These are phyloP conservation scores for Saksenaea vasiformis DNA, from an alignment of 371 early-diverging fungal genomes.

Conservation along the genomic window DNA sequence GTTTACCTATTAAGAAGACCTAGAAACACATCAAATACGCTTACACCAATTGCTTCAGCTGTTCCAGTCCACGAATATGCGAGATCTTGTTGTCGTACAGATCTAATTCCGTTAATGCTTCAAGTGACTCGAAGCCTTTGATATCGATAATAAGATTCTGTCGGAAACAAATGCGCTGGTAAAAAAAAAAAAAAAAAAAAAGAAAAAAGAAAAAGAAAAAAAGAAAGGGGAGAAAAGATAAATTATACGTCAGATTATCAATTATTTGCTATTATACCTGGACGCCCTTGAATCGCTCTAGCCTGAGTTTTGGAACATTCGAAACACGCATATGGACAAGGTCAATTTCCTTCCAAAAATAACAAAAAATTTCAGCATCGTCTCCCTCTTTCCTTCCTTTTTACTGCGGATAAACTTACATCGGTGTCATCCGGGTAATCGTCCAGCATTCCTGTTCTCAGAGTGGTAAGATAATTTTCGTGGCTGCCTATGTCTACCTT, in stretches of 20 bases:
- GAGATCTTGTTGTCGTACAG: constrained; percentile 95
- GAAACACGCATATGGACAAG: constrained; percentile 77
- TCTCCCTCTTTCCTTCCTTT: too few species aligned
- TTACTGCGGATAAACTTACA: constrained; percentile 16
- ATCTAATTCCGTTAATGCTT: constrained; percentile 82
- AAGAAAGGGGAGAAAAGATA: not conserved
- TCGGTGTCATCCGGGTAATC: constrained; percentile 42
- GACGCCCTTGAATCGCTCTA: constrained; percentile 72
- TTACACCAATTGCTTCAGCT: constrained; percentile 67
- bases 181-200: not conserved
- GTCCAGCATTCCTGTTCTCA: constrained; percentile 34
- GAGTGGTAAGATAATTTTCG: not conserved
- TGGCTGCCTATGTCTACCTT: constrained; percentile 13
- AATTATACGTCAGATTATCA: not conserved
- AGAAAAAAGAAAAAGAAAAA: too few species aligned
- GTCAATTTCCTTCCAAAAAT: constrained; percentile 69
- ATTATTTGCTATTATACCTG: constrained; percentile 50
- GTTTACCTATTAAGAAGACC: not conserved
- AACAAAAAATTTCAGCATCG: too few species aligned
- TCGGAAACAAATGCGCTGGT: constrained; percentile 77
- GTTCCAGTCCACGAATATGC: constrained; percentile 68
- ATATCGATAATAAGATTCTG: constrained; percentile 90
- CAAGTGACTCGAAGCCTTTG: constrained; percentile 62
- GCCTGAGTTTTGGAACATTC: constrained; percentile 56
- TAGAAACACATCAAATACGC: constrained; percentile 2